Evolutionary conservation across 257 asterid species (phyloP), one percentile per base, ranked within the genome.

Genomic region (Gardenia jasminoides): DNA sequence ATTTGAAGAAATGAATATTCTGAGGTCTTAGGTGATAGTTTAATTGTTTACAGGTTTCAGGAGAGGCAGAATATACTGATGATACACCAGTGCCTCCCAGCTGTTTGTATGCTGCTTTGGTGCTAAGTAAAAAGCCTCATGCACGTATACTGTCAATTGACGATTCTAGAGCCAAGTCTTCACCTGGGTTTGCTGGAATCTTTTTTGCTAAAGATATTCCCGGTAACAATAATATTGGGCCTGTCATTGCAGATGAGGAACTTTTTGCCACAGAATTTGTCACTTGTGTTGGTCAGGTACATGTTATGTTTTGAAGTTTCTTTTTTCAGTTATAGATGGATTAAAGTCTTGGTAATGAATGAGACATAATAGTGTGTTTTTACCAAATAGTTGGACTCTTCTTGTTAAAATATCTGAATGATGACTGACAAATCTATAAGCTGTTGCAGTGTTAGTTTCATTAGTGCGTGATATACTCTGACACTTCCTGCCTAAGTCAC

Each of bases 31-130:
- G 61, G 80, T 81, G 78, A 79, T 85, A 69, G 74, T 62, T 67
- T 67, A 48, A 31, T 67, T 64, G 33, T 85, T 80, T 80, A 50
- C 85, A 95, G 99, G 99, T 93, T 82, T 88, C 97, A 67, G 98
- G 99, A 76, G 99, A 95, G 88, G 98, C 98, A 41, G 99, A 95
- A 87, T 95, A 95, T 80, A 89, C 98, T 47, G 99, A 95, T 87
- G 99, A 95, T 84, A 89, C 83, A 50, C 94, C 97, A 76, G 88
- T 92, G 92, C 99, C 99, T 75, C 96, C 96, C 22, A 92, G 91
- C 54, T 52, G 96, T 70, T 87, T 95, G 77, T 92, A 91, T 85
- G 99, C 98, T 81, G 92, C 97, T 76, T 80, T 86, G 67, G 74
- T 95, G 76, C 81, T 95, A 83, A 95, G 99, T 81, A 92, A 84